phyloP scores from a whole-genome alignment of 805 yeast species.

The Schwanniomyces yamadae region DNA sequence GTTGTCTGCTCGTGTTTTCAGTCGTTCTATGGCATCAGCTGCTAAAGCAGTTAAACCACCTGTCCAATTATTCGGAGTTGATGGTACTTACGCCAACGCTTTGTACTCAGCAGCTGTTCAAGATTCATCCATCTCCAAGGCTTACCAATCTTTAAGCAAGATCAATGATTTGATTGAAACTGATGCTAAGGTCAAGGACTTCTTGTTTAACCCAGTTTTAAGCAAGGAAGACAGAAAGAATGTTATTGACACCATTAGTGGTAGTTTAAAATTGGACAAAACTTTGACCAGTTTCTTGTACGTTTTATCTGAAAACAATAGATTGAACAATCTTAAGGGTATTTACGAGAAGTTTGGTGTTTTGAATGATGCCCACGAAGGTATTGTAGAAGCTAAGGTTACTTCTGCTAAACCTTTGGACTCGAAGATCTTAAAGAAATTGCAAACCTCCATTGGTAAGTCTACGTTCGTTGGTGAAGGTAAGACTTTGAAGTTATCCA shows the following conservation, averaged over 20 bases:
- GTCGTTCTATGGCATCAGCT: slow-evolving; percentile 75
- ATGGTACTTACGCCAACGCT: slow-evolving; percentile 96
- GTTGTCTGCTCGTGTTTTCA: slow-evolving; percentile 64
- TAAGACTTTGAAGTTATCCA: slow-evolving; percentile 80
- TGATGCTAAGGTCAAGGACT: slow-evolving; percentile 62
- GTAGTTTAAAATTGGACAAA: slow-evolving; percentile 54
- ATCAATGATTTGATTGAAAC: slow-evolving; percentile 53
- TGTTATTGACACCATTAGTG: slow-evolving; percentile 61
- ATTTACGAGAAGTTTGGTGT: slow-evolving; percentile 70
- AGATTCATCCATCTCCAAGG: slow-evolving; percentile 70
- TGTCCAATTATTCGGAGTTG: slow-evolving; percentile 89
- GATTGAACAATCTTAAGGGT: slow-evolving; percentile 67
- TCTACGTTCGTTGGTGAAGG: slow-evolving; percentile 82
- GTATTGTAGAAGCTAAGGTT: slow-evolving; percentile 89
- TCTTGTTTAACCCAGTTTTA: slow-evolving; percentile 81
- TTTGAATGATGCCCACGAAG: slow-evolving; percentile 85
- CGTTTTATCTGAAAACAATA: slow-evolving; percentile 92
- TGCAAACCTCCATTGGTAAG: slow-evolving; percentile 72
- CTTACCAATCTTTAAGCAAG: slow-evolving; percentile 61
- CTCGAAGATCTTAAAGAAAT: slow-evolving; percentile 70
- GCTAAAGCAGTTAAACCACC: slow-evolving; percentile 73
- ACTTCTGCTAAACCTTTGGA: slow-evolving; percentile 87
- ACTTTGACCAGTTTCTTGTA: slow-evolving; percentile 75
- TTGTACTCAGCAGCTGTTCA: slow-evolving; percentile 88
- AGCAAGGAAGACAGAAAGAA: slow-evolving; percentile 69